Percentiles rank a stretch among this genome's conserved stretches.
Evolutionary conservation across 1,139 yeast species (phyloP).

Genomic region (Saccharomycopsis hybrid): DNA sequence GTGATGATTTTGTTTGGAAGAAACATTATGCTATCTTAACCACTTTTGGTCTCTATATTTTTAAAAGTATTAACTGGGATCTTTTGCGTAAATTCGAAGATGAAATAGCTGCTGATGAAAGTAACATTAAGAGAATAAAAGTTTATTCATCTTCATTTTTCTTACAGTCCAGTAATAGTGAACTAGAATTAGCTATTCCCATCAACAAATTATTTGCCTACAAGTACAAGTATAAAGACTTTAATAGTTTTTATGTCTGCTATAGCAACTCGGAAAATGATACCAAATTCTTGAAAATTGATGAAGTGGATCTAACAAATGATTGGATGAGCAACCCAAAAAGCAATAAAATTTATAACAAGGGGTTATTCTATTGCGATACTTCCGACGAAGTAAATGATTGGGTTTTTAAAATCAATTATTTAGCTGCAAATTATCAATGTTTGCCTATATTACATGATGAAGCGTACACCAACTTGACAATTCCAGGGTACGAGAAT

Average conservation of each 20-base stretch:
- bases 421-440: slow-evolving; percentile 11
- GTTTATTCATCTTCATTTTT: slow-evolving; percentile 19
- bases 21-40: slow-evolving; percentile 38
- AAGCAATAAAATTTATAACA: slow-evolving; percentile 14
- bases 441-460: slow-evolving; percentile 12
- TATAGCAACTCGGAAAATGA: slow-evolving; percentile 6
- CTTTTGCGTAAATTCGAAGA: slow-evolving; percentile 10
- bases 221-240: slow-evolving; percentile 7
- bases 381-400: slow-evolving; percentile 3
- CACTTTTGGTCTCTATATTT: slow-evolving; percentile 38
- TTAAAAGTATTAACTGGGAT: slow-evolving; percentile 31
- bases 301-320: slow-evolving; percentile 14
- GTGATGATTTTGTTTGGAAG: slow-evolving; percentile 33
- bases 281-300: slow-evolving; percentile 1
- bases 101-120: background rate
- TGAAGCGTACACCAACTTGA: slow-evolving; percentile 4
- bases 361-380: slow-evolving; percentile 16
- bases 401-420: slow-evolving; percentile 17
- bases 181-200: slow-evolving; percentile 18
- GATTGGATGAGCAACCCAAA: slow-evolving; percentile 17
- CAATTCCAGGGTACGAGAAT: slow-evolving; percentile 11
- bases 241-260: slow-evolving; percentile 18
- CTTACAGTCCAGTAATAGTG: slow-evolving; percentile 12
- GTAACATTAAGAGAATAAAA: background rate
- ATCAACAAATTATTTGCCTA: slow-evolving; percentile 16